A percentile compares a stretch with the other conserved stretches of the same genome.
Conservation (phyloP, 1,139 yeast species). For the Suhomyces panamericanus region DNA sequence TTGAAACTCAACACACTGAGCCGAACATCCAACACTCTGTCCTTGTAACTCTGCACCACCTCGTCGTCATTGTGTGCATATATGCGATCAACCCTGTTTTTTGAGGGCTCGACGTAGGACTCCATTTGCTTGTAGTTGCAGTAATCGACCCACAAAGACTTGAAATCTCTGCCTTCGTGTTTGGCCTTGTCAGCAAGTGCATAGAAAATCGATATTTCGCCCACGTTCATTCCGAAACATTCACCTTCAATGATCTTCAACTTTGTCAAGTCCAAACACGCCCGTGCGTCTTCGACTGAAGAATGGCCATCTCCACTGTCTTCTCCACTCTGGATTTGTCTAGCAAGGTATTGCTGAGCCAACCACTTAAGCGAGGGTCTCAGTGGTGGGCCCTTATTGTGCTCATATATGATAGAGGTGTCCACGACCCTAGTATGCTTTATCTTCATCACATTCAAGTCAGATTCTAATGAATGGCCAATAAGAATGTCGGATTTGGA, state of each 20-base stretch:
- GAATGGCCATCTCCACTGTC: constrained; percentile 68
- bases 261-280: constrained; percentile 77
- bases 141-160: constrained; percentile 45
- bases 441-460: constrained; percentile 57
- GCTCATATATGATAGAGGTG: constrained; percentile 66
- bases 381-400: constrained; percentile 74
- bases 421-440: constrained; percentile 70
- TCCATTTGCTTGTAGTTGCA: constrained; percentile 17
- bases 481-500: constrained; percentile 57
- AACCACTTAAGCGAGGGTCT: constrained; percentile 77
- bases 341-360: constrained; percentile 52
- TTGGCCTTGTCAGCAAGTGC: constrained; percentile 18
- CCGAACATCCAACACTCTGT: constrained; percentile 37
- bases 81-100: constrained; percentile 25
- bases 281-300: constrained; percentile 79
- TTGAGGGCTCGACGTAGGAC: constrained; percentile 23
- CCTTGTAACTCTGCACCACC: constrained; percentile 42
- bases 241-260: constrained; percentile 66
- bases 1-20: constrained; percentile 57
- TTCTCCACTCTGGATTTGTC: constrained; percentile 61
- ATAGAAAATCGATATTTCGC: constrained; percentile 35
- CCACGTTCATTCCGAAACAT: constrained; percentile 57
- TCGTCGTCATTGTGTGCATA: constrained; percentile 62
- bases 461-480: constrained; percentile 76
- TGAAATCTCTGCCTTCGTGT: constrained; percentile 11